Conservation (phyloP, 345 rosid genomes). For the Sapria himalayana region DNA sequence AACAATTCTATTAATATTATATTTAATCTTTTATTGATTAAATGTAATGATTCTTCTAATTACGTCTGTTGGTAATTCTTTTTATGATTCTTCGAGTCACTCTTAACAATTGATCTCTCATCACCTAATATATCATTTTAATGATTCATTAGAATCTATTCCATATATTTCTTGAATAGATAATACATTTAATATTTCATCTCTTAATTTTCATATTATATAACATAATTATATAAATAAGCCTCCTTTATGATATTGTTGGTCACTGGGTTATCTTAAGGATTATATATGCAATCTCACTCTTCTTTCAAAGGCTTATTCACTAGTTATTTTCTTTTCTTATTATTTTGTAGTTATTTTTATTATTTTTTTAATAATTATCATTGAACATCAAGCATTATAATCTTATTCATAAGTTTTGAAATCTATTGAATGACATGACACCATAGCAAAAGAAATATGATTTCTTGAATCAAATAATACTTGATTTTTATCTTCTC, state of each 20-base stretch:
- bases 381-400: not conserved
- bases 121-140: not conserved
- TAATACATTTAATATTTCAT: not conserved
- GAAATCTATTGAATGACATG: not conserved
- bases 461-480: not conserved
- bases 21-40: too few relatives aligned
- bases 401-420: not conserved
- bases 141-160: not conserved
- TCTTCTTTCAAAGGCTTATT: not conserved
- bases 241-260: not conserved
- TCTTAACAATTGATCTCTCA: not conserved
- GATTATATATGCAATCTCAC: not conserved
- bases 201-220: not conserved
- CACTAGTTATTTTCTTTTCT: not conserved
- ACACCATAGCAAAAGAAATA: not conserved
- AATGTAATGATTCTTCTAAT: not conserved
- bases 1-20: not conserved
- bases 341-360: not conserved
- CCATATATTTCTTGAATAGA: not conserved
- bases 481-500: not conserved
- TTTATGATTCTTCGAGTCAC: not conserved
- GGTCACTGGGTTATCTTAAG: not conserved
- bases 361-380: not conserved
- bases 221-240: not conserved
- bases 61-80: too few relatives aligned